Evolutionary conservation across 2,329 filamentous ascomycete genomes (phyloP), one percentile per base, ranked within the genome.

Genomic region (Clathrospora elynae): DNA sequence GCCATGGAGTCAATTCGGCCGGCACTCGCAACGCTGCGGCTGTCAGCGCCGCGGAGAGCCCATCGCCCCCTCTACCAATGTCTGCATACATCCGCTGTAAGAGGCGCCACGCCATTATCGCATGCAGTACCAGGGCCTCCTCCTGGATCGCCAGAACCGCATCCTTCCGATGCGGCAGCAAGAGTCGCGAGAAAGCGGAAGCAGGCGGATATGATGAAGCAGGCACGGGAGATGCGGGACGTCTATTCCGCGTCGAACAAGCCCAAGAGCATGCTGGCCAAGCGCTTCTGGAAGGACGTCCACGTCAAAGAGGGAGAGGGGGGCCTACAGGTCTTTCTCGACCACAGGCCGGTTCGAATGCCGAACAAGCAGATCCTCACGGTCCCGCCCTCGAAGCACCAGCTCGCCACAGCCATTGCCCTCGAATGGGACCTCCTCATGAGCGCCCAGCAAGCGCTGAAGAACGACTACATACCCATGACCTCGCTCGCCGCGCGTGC

Each of bases 401-500:
- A 90, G 61, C 85, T 97, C 25, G 92, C 92, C 16, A 79, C 85
- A 30, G 88, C 89, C 42, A 84, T 99, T 51, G 93, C 92, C 3
- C 74, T 95, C 30, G 93, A 99, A 75, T 99, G 93, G 93, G 91
- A 96, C 67, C 78, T 86, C 34, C 80, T 99, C 48, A 80, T 85
- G 16, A 88, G 87, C 10, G 84, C 87, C 2, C 86, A 91, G 65
- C 89, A 97, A 71, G 89, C 90, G 0, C 80, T 91, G 25, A 88
- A 86, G 68, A 83, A 88, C 46, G 90, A 97, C 72, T 82, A 95
- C 33, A 92, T 96, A 55, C 93, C 93, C 10, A 76, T 99, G 51
- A 97, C 91, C 2, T 90, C 89, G 33, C 81, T 96, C 11, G 78
- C 85, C 14, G 89, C 90, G 51, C 86, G 93, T 31, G 92, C 90